Conservation (phyloP, 371 early-diverging fungal species). For the Nematocida minor region DNA sequence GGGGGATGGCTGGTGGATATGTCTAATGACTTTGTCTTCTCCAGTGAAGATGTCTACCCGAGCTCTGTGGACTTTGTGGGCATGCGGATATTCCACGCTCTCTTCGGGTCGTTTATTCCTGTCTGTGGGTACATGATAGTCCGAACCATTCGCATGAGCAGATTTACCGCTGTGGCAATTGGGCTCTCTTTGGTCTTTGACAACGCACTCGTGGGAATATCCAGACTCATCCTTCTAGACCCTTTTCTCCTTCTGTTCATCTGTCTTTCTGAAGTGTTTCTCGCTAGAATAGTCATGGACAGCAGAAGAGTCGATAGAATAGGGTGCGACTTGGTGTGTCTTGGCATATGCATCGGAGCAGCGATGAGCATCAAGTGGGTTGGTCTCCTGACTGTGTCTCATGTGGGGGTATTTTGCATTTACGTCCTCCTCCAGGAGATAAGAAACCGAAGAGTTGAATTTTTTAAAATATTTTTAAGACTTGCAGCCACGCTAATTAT, state of each 20-base stretch:
- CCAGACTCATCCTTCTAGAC: slow-evolving; percentile 89
- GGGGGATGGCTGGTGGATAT: slow-evolving; percentile 80
- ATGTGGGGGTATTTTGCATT: slow-evolving; percentile 84
- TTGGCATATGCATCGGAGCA: slow-evolving; percentile 79
- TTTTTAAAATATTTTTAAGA: slow-evolving; percentile 68
- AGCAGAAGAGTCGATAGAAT: slow-evolving; percentile 67
- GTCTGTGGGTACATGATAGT: slow-evolving; percentile 84
- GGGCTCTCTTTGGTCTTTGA: slow-evolving; percentile 74
- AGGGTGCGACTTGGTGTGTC: slow-evolving; percentile 73
- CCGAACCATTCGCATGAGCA: slow-evolving; percentile 70
- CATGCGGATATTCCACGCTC: slow-evolving; percentile 72
- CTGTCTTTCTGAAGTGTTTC: slow-evolving; percentile 76
- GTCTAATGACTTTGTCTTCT: slow-evolving; percentile 78
- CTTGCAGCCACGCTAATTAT: slow-evolving; percentile 69
- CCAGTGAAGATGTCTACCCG: slow-evolving; percentile 78
- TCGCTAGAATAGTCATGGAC: slow-evolving; percentile 68
- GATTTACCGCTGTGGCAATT: slow-evolving; percentile 69
- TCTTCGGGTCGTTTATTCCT: slow-evolving; percentile 78
- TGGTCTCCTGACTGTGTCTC: slow-evolving; percentile 82
- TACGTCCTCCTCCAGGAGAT: slow-evolving; percentile 72
- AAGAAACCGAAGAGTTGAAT: slow-evolving; percentile 72
- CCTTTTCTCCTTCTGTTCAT: slow-evolving; percentile 74
- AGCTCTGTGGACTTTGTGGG: slow-evolving; percentile 73
- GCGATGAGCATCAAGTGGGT: slow-evolving; percentile 95
- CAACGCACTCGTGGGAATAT: slow-evolving; percentile 69